Conservation (phyloP, 2,329 filamentous ascomycete species). For the Aspergillus sp. region DNA sequence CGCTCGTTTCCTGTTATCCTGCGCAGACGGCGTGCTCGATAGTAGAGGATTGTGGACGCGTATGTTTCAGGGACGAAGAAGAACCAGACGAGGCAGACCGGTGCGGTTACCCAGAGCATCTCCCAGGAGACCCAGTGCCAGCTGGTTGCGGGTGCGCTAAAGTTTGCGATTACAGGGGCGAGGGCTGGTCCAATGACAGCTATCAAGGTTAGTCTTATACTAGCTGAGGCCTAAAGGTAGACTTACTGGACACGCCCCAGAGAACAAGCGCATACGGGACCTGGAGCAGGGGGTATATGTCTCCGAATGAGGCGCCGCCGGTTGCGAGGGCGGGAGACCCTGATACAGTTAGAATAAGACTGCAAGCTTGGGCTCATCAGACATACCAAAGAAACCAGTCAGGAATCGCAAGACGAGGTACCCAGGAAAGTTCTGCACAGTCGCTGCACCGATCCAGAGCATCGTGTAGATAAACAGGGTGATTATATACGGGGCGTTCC, state of each 20-base stretch:
- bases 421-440: not conserved
- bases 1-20: not conserved
- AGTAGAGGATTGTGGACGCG: not conserved
- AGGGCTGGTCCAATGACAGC: constrained; percentile 3
- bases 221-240: not conserved
- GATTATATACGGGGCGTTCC: not conserved
- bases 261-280: constrained; percentile 16
- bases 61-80: constrained; percentile 20
- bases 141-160: not conserved
- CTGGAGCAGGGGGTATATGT: not conserved
- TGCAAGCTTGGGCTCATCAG: not conserved
- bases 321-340: constrained; percentile 15
- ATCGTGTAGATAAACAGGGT: not conserved
- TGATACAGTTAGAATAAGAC: not conserved
- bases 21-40: not conserved
- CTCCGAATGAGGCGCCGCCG: constrained; percentile 10
- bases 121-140: constrained; percentile 7
- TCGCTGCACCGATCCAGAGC: not conserved
- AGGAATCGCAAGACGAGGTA: not conserved
- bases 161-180: not conserved
- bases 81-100: not conserved
- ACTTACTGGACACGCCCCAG: constrained; percentile 1
- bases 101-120: not conserved
- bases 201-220: not conserved
- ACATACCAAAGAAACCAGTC: not conserved